Evolutionary conservation across 1,284 basidiomycete genomes (phyloP).

Genomic region (Rhodotorula sp.): DNA sequence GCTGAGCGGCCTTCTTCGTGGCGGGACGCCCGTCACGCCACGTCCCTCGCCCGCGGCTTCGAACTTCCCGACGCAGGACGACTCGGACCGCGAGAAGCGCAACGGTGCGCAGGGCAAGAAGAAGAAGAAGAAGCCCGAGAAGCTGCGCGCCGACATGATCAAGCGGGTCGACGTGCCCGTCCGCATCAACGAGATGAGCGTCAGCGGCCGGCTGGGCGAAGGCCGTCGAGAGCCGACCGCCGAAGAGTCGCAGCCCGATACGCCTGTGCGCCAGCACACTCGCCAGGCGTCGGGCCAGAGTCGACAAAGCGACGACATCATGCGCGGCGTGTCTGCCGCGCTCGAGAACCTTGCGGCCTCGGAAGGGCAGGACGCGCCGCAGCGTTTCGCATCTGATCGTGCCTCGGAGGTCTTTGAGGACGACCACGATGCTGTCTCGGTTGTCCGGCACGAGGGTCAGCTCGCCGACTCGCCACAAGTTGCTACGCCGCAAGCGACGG

Average conservation of each 20-base stretch:
- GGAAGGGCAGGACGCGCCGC: background rate
- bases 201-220: constrained; percentile 40
- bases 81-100: constrained; percentile 2
- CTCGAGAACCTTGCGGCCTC: background rate
- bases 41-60: constrained; percentile 14
- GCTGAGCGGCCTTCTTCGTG: constrained; percentile 12
- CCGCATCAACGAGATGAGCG: constrained; percentile 79
- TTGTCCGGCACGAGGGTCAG: background rate
- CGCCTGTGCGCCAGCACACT: no score
- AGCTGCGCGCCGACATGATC: constrained; percentile 78
- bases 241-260: no score
- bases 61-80: background rate
- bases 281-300: no score
- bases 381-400: background rate
- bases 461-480: background rate
- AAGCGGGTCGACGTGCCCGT: constrained; percentile 72
- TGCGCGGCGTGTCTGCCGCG: background rate
- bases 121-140: constrained; percentile 49
- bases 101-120: constrained; percentile 24
- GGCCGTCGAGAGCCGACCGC: background rate
- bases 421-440: constrained; percentile 6
- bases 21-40: constrained; percentile 2
- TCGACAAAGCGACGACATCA: background rate
- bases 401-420: constrained; percentile 18
- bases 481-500: no score